phyloP scores from a whole-genome alignment of 169 alveolate species.

The Plasmodium vinckei region DNA sequence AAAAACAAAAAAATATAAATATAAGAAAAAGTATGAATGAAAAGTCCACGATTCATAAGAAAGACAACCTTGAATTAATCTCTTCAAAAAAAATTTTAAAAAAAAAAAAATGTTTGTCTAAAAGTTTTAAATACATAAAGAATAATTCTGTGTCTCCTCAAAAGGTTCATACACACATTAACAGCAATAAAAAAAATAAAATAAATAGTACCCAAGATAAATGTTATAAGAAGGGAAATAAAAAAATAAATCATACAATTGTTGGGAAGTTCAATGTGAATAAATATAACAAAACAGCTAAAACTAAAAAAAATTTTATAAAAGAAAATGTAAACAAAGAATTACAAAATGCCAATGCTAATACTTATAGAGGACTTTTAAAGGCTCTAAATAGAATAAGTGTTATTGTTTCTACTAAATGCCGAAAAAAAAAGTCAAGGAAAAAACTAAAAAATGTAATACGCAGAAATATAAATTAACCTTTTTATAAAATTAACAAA shows the following conservation, averaged over 20 bases:
- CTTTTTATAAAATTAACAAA: neutral
- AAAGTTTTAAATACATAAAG: neutral
- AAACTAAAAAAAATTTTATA: neutral
- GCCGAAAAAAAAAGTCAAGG: conserved; percentile 6
- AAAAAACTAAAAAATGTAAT: conserved; percentile 4
- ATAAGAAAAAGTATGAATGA: no score
- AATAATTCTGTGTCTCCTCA: neutral
- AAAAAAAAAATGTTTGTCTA: neutral
- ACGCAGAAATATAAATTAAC: neutral
- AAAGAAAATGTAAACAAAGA: neutral
- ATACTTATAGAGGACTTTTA: conserved; percentile 24
- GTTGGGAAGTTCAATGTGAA: no score
- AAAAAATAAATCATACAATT: neutral
- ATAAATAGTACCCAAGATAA: neutral
- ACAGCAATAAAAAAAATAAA: neutral
- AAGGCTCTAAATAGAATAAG: conserved; percentile 31
- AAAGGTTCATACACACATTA: neutral
- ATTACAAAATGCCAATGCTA: neutral
- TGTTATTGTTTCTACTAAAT: conserved; percentile 35
- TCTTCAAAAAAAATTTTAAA: neutral
- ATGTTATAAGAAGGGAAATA: neutral
- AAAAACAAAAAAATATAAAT: neutral
- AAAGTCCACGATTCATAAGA: no score
- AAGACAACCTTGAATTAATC: no score
- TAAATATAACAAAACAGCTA: no score